phyloP scores from a whole-genome alignment of 805 yeast species.

The Sugiyamaella lignohabitans region DNA sequence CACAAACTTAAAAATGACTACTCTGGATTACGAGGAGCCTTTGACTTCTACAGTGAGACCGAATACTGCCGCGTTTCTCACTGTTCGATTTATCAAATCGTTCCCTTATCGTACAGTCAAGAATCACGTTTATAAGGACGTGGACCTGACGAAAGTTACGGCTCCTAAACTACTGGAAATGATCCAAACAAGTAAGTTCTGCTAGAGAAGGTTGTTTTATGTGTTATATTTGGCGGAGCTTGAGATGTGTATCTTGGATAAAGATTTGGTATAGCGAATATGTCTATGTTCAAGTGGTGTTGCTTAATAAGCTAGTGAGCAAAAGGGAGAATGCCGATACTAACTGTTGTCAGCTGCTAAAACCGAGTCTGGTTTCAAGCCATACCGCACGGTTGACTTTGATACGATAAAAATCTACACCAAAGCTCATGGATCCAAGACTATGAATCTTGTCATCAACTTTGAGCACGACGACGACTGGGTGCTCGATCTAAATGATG shows the following conservation, averaged over 20 bases:
- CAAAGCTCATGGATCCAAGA: conserved; percentile 91
- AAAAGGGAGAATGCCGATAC: too few species aligned
- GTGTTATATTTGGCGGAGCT: not conserved
- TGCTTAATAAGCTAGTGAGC: too few species aligned
- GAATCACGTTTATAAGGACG: conserved; percentile 42
- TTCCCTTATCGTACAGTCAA: conserved; percentile 47
- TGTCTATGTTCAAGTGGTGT: too few species aligned
- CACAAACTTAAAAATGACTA: not conserved
- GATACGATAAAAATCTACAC: conserved; percentile 83
- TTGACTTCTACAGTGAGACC: conserved; percentile 75
- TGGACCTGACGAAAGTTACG: conserved; percentile 66
- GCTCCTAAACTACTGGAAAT: conserved; percentile 55
- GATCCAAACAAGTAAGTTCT: conserved; percentile 30
- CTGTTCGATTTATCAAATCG: conserved; percentile 82
- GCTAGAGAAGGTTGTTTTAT: conserved; percentile 13
- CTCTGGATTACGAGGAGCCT: conserved; percentile 46
- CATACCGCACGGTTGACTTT: conserved; percentile 68
- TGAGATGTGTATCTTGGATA: not conserved
- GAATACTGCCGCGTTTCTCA: conserved; percentile 53
- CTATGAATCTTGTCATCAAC: conserved; percentile 86
- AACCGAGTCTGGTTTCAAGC: conserved; percentile 65
- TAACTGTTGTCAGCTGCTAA: conserved; percentile 30
- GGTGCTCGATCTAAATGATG: conserved; percentile 42
- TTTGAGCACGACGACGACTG: conserved; percentile 78
- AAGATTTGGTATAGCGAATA: not conserved